phyloP scores from a whole-genome alignment of 2,329 filamentous ascomycete species.

The Monosporascus cannonballus region DNA sequence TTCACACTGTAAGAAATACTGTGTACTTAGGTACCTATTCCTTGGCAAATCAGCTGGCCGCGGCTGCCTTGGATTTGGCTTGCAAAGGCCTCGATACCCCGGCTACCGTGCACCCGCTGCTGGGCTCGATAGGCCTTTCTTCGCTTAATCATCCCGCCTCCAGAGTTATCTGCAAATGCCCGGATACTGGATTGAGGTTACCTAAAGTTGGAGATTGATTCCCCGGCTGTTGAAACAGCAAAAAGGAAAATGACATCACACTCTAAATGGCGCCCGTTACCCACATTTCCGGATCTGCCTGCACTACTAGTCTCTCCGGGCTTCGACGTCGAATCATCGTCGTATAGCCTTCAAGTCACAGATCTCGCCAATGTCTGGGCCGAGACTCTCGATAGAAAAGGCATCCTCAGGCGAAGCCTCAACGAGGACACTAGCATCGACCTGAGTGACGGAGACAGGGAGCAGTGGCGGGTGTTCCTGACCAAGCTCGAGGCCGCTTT shows the following conservation, averaged over 20 bases:
- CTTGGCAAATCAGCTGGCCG: no score
- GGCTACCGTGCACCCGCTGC: no score
- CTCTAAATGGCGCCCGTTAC: slow-evolving; percentile 42
- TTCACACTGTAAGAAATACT: no score
- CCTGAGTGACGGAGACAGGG: slow-evolving; percentile 56
- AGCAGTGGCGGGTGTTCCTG: slow-evolving; percentile 63
- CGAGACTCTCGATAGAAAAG: slow-evolving; percentile 55
- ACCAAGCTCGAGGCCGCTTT: slow-evolving; percentile 52
- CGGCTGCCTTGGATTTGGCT: no score
- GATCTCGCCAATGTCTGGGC: slow-evolving; percentile 71
- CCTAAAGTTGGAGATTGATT: no score
- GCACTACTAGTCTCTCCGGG: slow-evolving; percentile 56
- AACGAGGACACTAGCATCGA: slow-evolving; percentile 65
- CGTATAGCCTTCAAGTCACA: slow-evolving; percentile 62
- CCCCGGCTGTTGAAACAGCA: background rate
- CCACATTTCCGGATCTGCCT: slow-evolving; percentile 42
- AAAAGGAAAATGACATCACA: slow-evolving; percentile 14
- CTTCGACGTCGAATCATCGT: slow-evolving; percentile 38
- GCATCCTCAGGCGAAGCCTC: slow-evolving; percentile 57
- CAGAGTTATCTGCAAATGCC: no score
- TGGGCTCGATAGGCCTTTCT: no score
- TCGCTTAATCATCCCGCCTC: no score
- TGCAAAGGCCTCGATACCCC: no score
- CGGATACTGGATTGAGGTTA: no score
- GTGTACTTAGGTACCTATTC: no score